Evolutionary conservation across 805 yeast species (phyloP).

Genomic region (Pichia paraexigua): DNA sequence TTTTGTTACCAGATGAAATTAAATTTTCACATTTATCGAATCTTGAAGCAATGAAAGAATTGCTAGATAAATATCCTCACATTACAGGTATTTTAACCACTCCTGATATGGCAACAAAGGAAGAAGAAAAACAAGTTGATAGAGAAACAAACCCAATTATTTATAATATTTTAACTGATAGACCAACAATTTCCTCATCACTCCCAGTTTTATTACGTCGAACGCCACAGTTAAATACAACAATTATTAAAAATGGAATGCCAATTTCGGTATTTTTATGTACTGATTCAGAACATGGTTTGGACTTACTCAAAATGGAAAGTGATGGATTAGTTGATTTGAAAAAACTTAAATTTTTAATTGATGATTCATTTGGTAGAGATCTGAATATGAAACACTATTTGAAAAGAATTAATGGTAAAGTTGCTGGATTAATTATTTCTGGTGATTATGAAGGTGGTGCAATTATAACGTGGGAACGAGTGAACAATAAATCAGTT

Average conservation of each 20-base stretch:
- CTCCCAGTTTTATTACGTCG: constrained; percentile 58
- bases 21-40: constrained; percentile 58
- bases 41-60: constrained; percentile 52
- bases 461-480: constrained; percentile 73
- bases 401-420: constrained; percentile 52
- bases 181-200: constrained; percentile 86
- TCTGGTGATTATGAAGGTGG: constrained; percentile 96
- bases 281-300: constrained; percentile 27
- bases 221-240: constrained; percentile 62
- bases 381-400: constrained; percentile 60
- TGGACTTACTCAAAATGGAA: constrained; percentile 34
- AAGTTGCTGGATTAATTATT: constrained; percentile 68
- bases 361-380: constrained; percentile 75
- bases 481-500: constrained; percentile 26
- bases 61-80: constrained; percentile 42
- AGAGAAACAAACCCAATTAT: constrained; percentile 70
- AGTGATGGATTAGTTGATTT: constrained; percentile 41
- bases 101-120: constrained; percentile 54
- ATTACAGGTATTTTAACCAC: constrained; percentile 83
- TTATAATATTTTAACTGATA: constrained; percentile 83
- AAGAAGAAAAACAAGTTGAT: constrained; percentile 59
- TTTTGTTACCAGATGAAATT: constrained; percentile 37
- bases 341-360: constrained; percentile 46
- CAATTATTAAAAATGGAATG: constrained; percentile 73
- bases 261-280: constrained; percentile 38